Conservation (phyloP, 805 yeast genomes). For the Yarrowia hollandica region DNA sequence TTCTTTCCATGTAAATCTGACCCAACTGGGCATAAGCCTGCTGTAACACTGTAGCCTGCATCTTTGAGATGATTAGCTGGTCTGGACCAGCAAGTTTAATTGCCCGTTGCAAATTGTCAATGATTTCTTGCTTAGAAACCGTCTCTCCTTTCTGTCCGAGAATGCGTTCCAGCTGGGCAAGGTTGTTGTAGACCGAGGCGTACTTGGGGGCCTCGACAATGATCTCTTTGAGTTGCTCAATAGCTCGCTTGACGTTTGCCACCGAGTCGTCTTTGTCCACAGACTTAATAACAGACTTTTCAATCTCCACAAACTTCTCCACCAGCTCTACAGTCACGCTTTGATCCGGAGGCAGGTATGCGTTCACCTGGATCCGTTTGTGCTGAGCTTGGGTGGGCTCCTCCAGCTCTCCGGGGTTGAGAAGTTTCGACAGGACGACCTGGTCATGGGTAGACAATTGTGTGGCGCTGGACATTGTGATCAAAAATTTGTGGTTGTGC, state of each 20-base stretch:
- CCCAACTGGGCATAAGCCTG: constrained; percentile 41
- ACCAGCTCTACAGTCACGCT: constrained; percentile 32
- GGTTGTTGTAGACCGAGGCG: constrained; percentile 42
- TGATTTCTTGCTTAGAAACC: constrained; percentile 28
- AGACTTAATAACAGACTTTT: constrained; percentile 35
- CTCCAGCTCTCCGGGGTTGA: constrained; percentile 31
- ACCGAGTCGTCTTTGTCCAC: constrained; percentile 29
- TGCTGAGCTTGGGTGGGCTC: constrained; percentile 5
- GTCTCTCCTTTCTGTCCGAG: constrained; percentile 13
- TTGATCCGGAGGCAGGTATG: constrained; percentile 35
- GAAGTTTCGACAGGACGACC: constrained; percentile 30
- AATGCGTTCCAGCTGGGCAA: constrained; percentile 37
- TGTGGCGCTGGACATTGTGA: constrained; percentile 31
- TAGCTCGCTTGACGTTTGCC: constrained; percentile 30
- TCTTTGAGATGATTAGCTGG: constrained; percentile 35
- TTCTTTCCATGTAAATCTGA: constrained; percentile 35
- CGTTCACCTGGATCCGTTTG: constrained; percentile 33
- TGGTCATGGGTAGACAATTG: constrained; percentile 30
- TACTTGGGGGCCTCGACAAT: constrained; percentile 37
- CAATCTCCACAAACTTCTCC: constrained; percentile 32
- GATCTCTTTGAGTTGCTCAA: constrained; percentile 33
- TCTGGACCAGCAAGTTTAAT: constrained; percentile 37
- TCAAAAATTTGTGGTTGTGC: not conserved
- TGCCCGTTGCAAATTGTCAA: constrained; percentile 36
- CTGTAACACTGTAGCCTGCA: constrained; percentile 40